Percentiles rank a stretch among this genome's conserved stretches.
Conservation (phyloP, 2,329 filamentous ascomycete species). For the Colletotrichum sp. region DNA sequence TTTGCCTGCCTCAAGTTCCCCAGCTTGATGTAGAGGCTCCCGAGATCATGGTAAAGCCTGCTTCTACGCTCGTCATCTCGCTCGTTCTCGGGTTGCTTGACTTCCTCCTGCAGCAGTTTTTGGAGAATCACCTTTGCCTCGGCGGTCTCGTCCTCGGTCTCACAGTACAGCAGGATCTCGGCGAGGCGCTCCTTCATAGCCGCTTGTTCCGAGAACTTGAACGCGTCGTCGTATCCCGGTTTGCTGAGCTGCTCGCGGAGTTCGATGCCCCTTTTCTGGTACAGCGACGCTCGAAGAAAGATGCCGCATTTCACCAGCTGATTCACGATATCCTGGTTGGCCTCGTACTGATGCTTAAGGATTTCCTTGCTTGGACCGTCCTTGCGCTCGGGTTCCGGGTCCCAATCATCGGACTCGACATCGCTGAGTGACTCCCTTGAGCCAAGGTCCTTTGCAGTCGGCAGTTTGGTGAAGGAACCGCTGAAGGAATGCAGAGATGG, state of each 20-base stretch:
- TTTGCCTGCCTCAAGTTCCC: slow-evolving; percentile 23
- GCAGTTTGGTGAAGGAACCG: background rate
- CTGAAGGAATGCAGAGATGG: background rate
- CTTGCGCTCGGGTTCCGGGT: slow-evolving; percentile 27
- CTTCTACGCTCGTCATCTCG: slow-evolving; percentile 9
- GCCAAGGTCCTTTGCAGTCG: background rate
- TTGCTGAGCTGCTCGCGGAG: slow-evolving; percentile 24
- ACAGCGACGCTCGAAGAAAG: slow-evolving; percentile 27
- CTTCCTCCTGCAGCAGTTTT: slow-evolving; percentile 23
- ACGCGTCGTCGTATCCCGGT: slow-evolving; percentile 4
- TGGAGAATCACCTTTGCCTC: slow-evolving; percentile 27
- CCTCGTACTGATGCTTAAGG: slow-evolving; percentile 23
- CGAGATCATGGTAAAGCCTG: slow-evolving; percentile 32
- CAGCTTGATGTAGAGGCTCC: slow-evolving; percentile 24
- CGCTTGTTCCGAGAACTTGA: slow-evolving; percentile 15
- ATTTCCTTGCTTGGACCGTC: slow-evolving; percentile 25
- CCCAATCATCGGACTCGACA: slow-evolving; percentile 22
- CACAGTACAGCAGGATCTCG: slow-evolving; percentile 27
- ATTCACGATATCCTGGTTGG: slow-evolving; percentile 28
- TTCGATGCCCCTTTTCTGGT: slow-evolving; percentile 28
- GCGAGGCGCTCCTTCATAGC: slow-evolving; percentile 31
- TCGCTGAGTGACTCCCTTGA: background rate
- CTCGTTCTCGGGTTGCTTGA: slow-evolving; percentile 21
- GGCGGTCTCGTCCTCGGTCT: slow-evolving; percentile 19
- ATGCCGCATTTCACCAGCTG: slow-evolving; percentile 25